Base-by-base conservation (phyloP, 2,329 filamentous ascomycete genomes). In the Capronia epimyces region DNA sequence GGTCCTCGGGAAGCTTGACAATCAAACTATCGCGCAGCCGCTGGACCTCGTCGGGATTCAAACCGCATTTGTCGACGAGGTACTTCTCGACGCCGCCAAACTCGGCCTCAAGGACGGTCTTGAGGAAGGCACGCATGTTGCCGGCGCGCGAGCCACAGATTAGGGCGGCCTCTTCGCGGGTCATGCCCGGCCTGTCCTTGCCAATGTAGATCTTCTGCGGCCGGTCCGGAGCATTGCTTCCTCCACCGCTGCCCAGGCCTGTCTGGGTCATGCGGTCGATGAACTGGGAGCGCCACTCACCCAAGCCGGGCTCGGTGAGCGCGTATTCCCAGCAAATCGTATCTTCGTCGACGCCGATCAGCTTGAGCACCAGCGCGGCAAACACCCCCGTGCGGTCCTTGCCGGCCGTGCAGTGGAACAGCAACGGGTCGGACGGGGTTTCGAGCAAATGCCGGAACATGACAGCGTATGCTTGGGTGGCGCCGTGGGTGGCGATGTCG, bases 371-470 rank as follows among this genome's bases (percentile, higher is more conserved):
- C 34, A 90, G 60, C 2, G 83, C 86, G 43, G 80, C 78, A 39
- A 88, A 69, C 3, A 89, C 75, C 1, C 86, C 86, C 0, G 86
- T 89, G 37, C 86, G 75, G 65, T 90, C 86, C 67, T 90, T 90
- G 10, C 86, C 86, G 0, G 83, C 84, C 0, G 84, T 86, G 66
- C 86, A 89, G 63, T 90, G 85, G 6, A 89, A 71, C 5, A 88
- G 70, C 8, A 84, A 31, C 8, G 50, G 44, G 2, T 31, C 37
- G 36, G 13, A 32, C 6, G 45, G 48, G 3, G 25, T 16, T 3
- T 50, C 46, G 6, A 78, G 66, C 6, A 88, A 69, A 59, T 87
- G 78, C 13, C 67, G 64, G 32, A 88, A 72, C 52, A 89, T 84
- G 1, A 71, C 71, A n/a, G 67, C 65, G 62, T 79, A 85, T 1